Base-by-base conservation (phyloP, 305 asterid genomes). In the Rubia tinctorum region DNA sequence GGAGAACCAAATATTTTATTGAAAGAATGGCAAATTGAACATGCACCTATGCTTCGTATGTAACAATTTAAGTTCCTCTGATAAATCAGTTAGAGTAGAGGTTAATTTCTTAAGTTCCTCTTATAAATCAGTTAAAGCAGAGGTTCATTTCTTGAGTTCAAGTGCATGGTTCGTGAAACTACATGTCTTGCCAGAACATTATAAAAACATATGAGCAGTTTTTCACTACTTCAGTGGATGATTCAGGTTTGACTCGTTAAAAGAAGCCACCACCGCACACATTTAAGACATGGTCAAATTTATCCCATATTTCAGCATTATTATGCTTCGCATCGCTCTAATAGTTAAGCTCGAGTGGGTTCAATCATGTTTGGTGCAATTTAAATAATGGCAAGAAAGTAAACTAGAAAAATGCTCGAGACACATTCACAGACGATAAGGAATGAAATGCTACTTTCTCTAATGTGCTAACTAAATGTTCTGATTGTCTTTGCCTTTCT, bases 51-150 rank as follows among this genome's bases (percentile, higher is more conserved):
- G 98, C 88, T 89, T 42, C 87, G 75, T 80, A 63, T 93, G 97
- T 77, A 93, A 97, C 75, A 45, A 88, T 74, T 80, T 93, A 80
- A 97, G 98, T 67, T 89, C 96, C 67, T 93, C 98, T 68, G 92
- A 93, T 86, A 89, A 86, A 75, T 83, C 89, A 61, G 83, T 90
- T 67, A 85, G 87, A 76, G 86, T 92, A 49, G 95, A 91, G 97
- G 98, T 91, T 83, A n/a, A n/a, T n/a, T n/a, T n/a, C n/a, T n/a
- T 93, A 80, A 97, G 98, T 69, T 89, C 96, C 69, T 93, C 98
- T 68, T 90, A 93, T 86, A 89, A 86, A 75, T 83, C 89, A 65
- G 83, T 90, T 67, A 85, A 86, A 76, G 86, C 92, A 44, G 95
- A 91, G 97, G 98, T 89, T 82, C 71, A 79, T 42, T 63, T 66